These are phyloP conservation scores for Sapria himalayana DNA, from an alignment of 345 rosid species.

Conservation along the genomic window DNA sequence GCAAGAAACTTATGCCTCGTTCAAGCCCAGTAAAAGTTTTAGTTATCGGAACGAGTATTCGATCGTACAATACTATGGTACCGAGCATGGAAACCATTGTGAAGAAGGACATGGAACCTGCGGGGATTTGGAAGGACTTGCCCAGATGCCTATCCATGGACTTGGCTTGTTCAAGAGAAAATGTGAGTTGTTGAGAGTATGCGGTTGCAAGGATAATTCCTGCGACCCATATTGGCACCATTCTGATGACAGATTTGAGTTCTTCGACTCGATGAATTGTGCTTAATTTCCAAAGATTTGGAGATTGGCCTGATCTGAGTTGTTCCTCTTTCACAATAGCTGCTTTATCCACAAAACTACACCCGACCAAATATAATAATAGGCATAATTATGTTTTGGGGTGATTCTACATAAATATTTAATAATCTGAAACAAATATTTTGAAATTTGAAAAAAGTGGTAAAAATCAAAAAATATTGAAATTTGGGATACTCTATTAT, in stretches of 20 bases:
- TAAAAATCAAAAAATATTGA: no score
- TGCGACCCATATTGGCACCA: constrained; percentile 82
- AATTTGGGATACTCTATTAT: no score
- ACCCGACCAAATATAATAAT: no score
- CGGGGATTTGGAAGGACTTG: constrained; percentile 45
- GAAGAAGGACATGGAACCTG: constrained; percentile 83
- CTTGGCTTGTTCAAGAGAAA: constrained; percentile 71
- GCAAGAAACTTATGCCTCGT: constrained; percentile 55
- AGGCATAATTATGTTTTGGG: no score
- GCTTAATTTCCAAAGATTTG: constrained; percentile 50
- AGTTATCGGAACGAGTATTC: constrained; percentile 30
- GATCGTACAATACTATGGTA: constrained; percentile 56
- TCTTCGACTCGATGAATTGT: constrained; percentile 84
- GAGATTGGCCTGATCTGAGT: constrained; percentile 20
- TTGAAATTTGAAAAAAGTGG: no score
- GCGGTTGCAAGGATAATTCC: constrained; percentile 65
- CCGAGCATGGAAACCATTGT: constrained; percentile 46
- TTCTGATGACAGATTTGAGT: constrained; percentile 52
- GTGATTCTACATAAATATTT: no score
- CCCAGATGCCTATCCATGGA: constrained; percentile 65
- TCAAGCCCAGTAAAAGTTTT: constrained; percentile 54
- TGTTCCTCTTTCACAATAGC: constrained; percentile 45
- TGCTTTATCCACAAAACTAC: constrained; percentile 65
- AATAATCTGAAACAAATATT: no score
- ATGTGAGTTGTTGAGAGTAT: constrained; percentile 65